A percentile compares a stretch with the other conserved stretches of the same genome.
phyloP scores from a whole-genome alignment of 805 yeast species.

The Priceomyces fermenticarens region DNA sequence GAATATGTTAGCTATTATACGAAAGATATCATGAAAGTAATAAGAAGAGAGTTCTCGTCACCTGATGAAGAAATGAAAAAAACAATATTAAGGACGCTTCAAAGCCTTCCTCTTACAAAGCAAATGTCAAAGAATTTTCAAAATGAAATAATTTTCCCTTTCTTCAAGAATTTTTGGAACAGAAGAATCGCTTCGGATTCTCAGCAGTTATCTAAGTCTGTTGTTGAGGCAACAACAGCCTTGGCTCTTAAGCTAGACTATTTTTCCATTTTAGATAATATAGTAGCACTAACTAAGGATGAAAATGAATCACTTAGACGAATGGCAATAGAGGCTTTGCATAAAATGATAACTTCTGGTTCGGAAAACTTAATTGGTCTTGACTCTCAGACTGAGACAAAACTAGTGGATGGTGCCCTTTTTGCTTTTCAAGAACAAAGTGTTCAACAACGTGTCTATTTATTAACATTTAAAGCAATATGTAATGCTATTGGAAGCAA shows the following conservation, averaged over 20 bases:
- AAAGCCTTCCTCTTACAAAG: slow-evolving; percentile 60
- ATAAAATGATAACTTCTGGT: slow-evolving; percentile 46
- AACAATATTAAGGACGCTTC: slow-evolving; percentile 66
- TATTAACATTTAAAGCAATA: slow-evolving; percentile 64
- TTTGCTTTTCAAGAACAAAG: slow-evolving; percentile 81
- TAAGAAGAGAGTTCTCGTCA: slow-evolving; percentile 69
- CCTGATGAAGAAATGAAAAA: slow-evolving; percentile 88
- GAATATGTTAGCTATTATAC: slow-evolving; percentile 80
- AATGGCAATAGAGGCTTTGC: slow-evolving; percentile 74
- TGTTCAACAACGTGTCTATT: slow-evolving; percentile 49
- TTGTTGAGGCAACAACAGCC: slow-evolving; percentile 68
- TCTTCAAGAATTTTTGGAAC: slow-evolving; percentile 75
- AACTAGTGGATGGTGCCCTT: slow-evolving; percentile 75
- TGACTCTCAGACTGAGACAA: slow-evolving; percentile 57
- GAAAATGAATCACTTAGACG: slow-evolving; percentile 75
- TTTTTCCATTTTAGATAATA: slow-evolving; percentile 52
- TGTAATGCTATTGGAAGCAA: slow-evolving; percentile 60
- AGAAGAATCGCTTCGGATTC: slow-evolving; percentile 73
- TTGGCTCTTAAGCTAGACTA: slow-evolving; percentile 69
- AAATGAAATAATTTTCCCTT: slow-evolving; percentile 54
- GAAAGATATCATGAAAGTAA: slow-evolving; percentile 62
- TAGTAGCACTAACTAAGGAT: slow-evolving; percentile 66
- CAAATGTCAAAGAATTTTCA: slow-evolving; percentile 51
- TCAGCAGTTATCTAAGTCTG: slow-evolving; percentile 49
- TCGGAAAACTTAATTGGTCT: slow-evolving; percentile 47